Evolutionary conservation across 2,329 filamentous ascomycete species (phyloP), one percentile per base, ranked within the genome.

Genomic region (Penicillium occitanis): DNA sequence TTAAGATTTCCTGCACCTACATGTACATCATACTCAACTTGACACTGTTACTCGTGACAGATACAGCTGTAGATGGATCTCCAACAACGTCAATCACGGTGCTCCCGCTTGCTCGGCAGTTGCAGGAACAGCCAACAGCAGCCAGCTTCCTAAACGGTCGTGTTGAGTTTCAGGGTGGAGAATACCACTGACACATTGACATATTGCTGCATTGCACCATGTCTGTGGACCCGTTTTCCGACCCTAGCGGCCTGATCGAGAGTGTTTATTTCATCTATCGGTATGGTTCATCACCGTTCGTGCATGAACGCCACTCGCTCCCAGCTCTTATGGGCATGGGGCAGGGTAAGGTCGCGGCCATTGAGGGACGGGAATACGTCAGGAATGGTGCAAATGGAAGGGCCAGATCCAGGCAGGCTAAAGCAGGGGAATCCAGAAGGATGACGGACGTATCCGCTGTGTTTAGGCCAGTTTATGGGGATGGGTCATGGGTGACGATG

Each of bases 241-340:
- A 19, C 51, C 51, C 25, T 33, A 19, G 51, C 30, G 51, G 51
- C 17, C 51, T 57, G 51, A 22, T 57, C 30, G 30, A 40, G 53
- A 25, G 6, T 37, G 33, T 57, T 17, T 57, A 33, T 25, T 55
- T 57, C 14, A 37, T 55, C 30, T 55, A 37, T 55, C 51, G 48
- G n/a, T 57, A 57, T 57, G 30, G 53, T 55, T 55, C 30, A 55
- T 55, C 30, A 55, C 30, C 30, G 51, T 22, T 40, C n/a, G 19
- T 40, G 53, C 53, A 40, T 57, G 19, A 22, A 37, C 53, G 53
- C 53, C 53, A 57, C 53, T 57, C 53, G n/a, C 53, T 57, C 53
- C 53, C 53, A 57, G 53, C 53, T 57, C 53, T 57, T 37, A 37
- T 40, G 53, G 53, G 28, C n/a, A 55, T 35, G 51, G 51, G 10